Evolutionary conservation across 2,329 filamentous ascomycete species (phyloP).

Genomic region (Dothistroma pini): DNA sequence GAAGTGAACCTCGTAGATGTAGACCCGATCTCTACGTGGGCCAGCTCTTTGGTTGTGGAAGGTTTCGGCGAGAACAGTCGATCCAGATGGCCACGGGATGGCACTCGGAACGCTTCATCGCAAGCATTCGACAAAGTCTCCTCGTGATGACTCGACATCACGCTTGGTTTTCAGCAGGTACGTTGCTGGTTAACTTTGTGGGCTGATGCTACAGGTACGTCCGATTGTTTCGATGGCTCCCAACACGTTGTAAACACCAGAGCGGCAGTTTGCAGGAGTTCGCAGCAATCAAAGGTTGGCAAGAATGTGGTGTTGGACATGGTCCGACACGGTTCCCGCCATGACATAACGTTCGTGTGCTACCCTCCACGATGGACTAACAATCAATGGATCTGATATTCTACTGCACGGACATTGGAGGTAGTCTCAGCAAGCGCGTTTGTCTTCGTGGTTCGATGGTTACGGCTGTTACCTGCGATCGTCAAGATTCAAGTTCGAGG

Average conservation of each 20-base stretch:
- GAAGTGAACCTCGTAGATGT: not conserved
- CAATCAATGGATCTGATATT: slow-evolving; percentile 1
- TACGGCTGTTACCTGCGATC: no score
- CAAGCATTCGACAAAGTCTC: not conserved
- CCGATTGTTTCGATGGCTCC: not conserved
- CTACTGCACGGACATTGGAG: not conserved
- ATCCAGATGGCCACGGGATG: no score
- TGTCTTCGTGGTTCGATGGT: not conserved
- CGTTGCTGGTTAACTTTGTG: not conserved
- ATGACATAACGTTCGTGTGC: not conserved
- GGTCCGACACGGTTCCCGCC: not conserved
- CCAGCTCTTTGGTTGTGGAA: not conserved
- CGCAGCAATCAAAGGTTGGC: not conserved
- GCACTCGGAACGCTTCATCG: not conserved
- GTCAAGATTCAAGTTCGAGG: not conserved
- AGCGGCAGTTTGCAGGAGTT: not conserved
- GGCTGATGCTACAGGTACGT: not conserved
- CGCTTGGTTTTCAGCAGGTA: not conserved
- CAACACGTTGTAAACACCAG: not conserved
- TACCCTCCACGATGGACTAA: not conserved
- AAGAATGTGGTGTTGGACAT: not conserved
- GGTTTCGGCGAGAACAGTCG: not conserved
- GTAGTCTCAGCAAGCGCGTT: not conserved
- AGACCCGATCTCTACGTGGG: not conserved
- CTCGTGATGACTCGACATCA: not conserved